Percentiles rank a stretch among this genome's conserved stretches.
Conservation (phyloP, 2,329 filamentous ascomycete species). For the Piedraia hortae region DNA sequence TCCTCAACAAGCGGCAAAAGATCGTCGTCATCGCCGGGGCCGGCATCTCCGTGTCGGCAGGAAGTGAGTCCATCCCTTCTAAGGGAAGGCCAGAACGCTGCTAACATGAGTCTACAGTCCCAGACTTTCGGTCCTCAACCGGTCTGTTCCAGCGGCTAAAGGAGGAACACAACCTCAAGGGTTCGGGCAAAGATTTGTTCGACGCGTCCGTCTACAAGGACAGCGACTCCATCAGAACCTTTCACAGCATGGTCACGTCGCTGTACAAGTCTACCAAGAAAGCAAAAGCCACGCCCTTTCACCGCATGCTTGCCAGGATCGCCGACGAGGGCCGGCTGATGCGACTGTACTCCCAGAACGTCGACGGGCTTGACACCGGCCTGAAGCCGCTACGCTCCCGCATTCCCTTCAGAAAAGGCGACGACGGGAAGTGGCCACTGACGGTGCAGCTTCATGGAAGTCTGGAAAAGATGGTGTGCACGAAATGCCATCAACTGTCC, state of each 20-base stretch:
- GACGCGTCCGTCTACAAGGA: conserved; percentile 95
- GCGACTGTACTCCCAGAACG: conserved; percentile 86
- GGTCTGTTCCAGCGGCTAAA: conserved; percentile 71
- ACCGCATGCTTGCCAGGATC: conserved; percentile 75
- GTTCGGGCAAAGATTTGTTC: conserved; percentile 84
- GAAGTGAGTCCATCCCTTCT: conserved; percentile 31
- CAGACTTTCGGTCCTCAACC: conserved; percentile 78
- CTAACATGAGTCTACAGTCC: conserved; percentile 23
- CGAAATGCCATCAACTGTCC: conserved; percentile 57
- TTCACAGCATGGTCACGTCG: conserved; percentile 87
- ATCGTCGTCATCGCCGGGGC: conserved; percentile 92
- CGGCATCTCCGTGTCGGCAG: conserved; percentile 87
- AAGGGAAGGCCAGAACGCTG: conserved; percentile 1
- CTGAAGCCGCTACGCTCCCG: conserved; percentile 53
- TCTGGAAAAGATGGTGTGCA: conserved; percentile 86
- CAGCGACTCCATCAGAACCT: conserved; percentile 61
- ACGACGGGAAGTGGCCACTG: conserved; percentile 70
- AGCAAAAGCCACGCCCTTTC: conserved; percentile 65
- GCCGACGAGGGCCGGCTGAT: conserved; percentile 66
- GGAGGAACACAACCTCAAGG: conserved; percentile 68
- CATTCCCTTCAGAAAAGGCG: conserved; percentile 41
- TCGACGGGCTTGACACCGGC: conserved; percentile 76
- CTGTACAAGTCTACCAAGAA: conserved; percentile 51
- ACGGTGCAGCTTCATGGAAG: conserved; percentile 87
- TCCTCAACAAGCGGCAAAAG: conserved; percentile 69